Evolutionary conservation across 2,329 filamentous ascomycete species (phyloP).

Genomic region (Colletotrichum caudatum): DNA sequence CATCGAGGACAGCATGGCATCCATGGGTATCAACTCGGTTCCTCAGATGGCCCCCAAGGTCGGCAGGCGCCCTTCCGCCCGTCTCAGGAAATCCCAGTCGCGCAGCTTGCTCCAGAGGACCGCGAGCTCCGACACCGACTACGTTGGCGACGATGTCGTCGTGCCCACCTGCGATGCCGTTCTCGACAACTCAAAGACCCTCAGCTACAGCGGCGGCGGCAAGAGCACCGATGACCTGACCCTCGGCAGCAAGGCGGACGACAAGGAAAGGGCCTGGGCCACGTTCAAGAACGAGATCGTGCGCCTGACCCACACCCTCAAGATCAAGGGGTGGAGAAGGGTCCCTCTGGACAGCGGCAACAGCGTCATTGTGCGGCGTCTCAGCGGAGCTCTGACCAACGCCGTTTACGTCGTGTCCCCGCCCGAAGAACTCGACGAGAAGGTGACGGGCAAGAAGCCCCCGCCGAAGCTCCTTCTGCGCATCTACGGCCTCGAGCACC

Average conservation of each 20-base stretch:
- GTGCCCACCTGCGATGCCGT: conserved; percentile 87
- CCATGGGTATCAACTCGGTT: conserved; percentile 61
- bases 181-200: conserved; percentile 90
- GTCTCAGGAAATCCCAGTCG: conserved; percentile 54
- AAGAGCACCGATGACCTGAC: conserved; percentile 56
- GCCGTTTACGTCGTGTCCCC: conserved; percentile 95
- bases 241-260: conserved; percentile 59
- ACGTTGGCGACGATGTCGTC: conserved; percentile 81
- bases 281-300: conserved; percentile 93
- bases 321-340: conserved; percentile 90
- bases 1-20: conserved; percentile 73
- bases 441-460: conserved; percentile 57
- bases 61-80: conserved; percentile 56
- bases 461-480: conserved; percentile 83
- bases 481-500: conserved; percentile 94
- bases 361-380: conserved; percentile 76
- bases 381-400: conserved; percentile 95
- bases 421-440: conserved; percentile 68
- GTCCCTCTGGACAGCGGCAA: conserved; percentile 79
- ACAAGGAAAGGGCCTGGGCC: conserved; percentile 83
- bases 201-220: conserved; percentile 75
- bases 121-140: conserved; percentile 87
- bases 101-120: conserved; percentile 58
- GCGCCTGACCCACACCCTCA: conserved; percentile 87
- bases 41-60: conserved; percentile 58